Evolutionary conservation across 176 grass and related monocot genomes (phyloP).

Genomic region (Cenchrus purpureus): DNA sequence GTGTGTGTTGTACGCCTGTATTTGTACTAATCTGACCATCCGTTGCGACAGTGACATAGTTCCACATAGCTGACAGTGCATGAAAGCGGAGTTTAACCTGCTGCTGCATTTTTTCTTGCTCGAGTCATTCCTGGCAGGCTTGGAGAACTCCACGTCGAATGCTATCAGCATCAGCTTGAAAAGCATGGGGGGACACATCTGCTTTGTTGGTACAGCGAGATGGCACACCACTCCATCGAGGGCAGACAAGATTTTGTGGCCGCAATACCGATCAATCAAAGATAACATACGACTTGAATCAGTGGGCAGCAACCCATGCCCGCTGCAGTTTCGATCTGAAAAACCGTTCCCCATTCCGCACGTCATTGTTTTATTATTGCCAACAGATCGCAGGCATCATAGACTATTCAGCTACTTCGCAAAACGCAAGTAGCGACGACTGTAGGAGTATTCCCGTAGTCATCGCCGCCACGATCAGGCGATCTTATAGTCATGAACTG

Average conservation of each 20-base stretch:
- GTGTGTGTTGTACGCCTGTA: background rate
- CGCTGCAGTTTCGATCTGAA: slow-evolving; percentile 8
- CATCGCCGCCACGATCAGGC: slow-evolving; percentile 17
- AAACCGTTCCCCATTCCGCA: slow-evolving; percentile 10
- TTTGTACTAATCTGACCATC: background rate
- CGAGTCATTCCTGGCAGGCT: slow-evolving; percentile 25
- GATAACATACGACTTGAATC: background rate
- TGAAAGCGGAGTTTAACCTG: background rate
- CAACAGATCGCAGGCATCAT: background rate
- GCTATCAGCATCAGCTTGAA: background rate
- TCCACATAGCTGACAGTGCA: background rate
- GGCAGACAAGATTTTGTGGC: background rate
- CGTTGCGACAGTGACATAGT: background rate
- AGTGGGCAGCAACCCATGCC: slow-evolving; percentile 9
- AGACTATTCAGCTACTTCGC: slow-evolving; percentile 17
- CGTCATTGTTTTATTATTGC: background rate
- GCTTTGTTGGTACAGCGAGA: background rate
- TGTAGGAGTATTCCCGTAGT: background rate
- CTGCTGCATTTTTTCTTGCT: background rate
- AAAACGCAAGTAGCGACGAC: background rate
- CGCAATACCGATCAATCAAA: background rate
- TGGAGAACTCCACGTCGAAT: background rate
- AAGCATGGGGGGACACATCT: background rate
- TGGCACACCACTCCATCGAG: background rate
- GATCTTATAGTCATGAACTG: background rate